phyloP scores from a whole-genome alignment of 495 filamentous ascomycete genomes.

The Penicillium flavigenum region DNA sequence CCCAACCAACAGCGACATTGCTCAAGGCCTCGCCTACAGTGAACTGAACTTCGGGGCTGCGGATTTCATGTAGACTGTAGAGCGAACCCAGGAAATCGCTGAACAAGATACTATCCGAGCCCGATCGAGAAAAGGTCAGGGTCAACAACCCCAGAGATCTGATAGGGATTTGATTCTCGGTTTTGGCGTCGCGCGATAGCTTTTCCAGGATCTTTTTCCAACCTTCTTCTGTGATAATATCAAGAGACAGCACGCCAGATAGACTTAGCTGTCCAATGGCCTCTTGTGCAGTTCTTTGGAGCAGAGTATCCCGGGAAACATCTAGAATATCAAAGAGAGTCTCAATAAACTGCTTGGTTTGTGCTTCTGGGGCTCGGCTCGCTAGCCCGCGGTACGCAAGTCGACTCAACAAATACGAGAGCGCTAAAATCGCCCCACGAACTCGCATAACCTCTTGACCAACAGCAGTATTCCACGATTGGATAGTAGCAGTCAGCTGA shows the following conservation, averaged over 20 bases:
- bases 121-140: constrained; percentile 51
- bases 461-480: constrained; percentile 56
- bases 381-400: constrained; percentile 47
- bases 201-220: constrained; percentile 55
- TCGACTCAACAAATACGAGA: constrained; percentile 61
- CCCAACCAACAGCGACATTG: constrained; percentile 76
- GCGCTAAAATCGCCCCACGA: constrained; percentile 59
- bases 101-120: constrained; percentile 31
- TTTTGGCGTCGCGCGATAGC: constrained; percentile 64
- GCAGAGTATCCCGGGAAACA: constrained; percentile 52
- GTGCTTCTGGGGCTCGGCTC: constrained; percentile 31
- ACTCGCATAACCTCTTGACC: constrained; percentile 60
- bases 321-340: constrained; percentile 49
- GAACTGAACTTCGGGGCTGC: constrained; percentile 83
- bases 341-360: constrained; percentile 38
- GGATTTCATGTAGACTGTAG: constrained; percentile 75
- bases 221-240: constrained; percentile 36
- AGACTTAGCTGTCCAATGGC: constrained; percentile 75
- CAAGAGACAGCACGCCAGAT: constrained; percentile 54
- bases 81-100: constrained; percentile 57
- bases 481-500: constrained; percentile 40
- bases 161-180: constrained; percentile 80
- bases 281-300: constrained; percentile 60
- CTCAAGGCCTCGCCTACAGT: constrained; percentile 82
- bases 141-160: constrained; percentile 64